Base-by-base conservation (phyloP, 2,329 filamentous ascomycete species). In the Apiospora koreana region DNA sequence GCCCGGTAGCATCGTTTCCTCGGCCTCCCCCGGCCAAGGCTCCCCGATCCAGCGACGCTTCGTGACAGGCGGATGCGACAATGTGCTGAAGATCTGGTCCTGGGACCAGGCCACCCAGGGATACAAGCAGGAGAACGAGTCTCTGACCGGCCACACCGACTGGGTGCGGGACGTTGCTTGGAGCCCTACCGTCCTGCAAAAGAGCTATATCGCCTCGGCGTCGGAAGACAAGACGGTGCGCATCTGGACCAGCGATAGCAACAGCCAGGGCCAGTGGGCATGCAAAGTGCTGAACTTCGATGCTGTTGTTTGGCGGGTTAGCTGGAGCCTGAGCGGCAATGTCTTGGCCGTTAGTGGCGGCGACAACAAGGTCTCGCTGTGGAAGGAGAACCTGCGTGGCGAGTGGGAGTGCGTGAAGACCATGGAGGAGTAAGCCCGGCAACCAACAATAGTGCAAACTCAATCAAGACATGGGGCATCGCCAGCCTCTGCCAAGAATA, bases 111-210 rank as follows among this genome's bases (percentile, higher is more conserved):
- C 87, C n/a, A 83, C 85, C 8, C 86, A 90, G 78, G 83, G 81
- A 38, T 93, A 91, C 81, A 89, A 87, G 80, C 85, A 86, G 76
- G 89, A 91, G 80, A 80, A 86, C 31, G 87, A 89, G 73, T 83
- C 92, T 14, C 86, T 99, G 74, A 83, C 87, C 1, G 96, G 96
- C 73, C 96, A 99, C 83, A 89, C 90, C 7, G 96, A 98, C 85
- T 99, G 96, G 96, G 96, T 99, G 69, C 91, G 96, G 73, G 96
- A 99, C 81, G 96, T 99, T 16, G 94, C 95, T 18, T 99, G 96
- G 96, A 95, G 93, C 67, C 96, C 96, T 14, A 98, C 94, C 31
- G 93, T 98, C 69, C 87, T 99, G 71, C 93, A 95, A 77, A 98
- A 97, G 87, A 94, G 92, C 71, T 99, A 99, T 84, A 98, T 99